These are phyloP conservation scores for Trichosanthes truncata DNA, from an alignment of 306 rosid species.

Conservation along the genomic window DNA sequence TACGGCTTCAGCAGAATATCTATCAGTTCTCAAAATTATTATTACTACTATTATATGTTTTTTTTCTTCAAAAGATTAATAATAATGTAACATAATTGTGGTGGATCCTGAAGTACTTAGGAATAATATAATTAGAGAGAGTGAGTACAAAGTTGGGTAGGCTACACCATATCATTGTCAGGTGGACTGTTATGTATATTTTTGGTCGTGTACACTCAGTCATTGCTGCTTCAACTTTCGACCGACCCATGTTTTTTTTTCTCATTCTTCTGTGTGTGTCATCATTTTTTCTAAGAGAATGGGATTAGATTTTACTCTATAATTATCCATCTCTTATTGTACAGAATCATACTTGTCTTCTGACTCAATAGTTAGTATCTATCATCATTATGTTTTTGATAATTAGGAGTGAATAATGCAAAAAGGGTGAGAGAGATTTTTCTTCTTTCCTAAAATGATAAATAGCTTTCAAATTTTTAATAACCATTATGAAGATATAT, in stretches of 20 bases:
- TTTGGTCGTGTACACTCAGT: background rate
- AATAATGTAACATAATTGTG: background rate
- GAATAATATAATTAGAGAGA: background rate
- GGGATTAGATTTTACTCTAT: background rate
- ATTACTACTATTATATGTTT: too few relatives aligned
- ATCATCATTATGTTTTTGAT: too few relatives aligned
- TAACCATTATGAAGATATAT: too few relatives aligned
- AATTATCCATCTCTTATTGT: too few relatives aligned
- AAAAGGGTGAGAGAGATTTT: too few relatives aligned
- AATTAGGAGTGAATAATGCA: too few relatives aligned
- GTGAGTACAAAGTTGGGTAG: background rate
- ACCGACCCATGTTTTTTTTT: background rate
- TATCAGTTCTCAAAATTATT: background rate
- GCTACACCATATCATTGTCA: background rate
- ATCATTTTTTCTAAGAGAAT: background rate
- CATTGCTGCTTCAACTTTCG: background rate
- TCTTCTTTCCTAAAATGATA: too few relatives aligned
- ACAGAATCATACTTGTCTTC: too few relatives aligned
- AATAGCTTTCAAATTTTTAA: too few relatives aligned
- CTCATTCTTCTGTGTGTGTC: background rate
- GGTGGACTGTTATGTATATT: background rate
- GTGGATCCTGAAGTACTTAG: too few relatives aligned
- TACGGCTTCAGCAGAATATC: background rate
- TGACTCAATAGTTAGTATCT: too few relatives aligned
- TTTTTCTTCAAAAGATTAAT: background rate